Conservation (phyloP, 176 grass and related monocot species). For the Juncus effusus region DNA sequence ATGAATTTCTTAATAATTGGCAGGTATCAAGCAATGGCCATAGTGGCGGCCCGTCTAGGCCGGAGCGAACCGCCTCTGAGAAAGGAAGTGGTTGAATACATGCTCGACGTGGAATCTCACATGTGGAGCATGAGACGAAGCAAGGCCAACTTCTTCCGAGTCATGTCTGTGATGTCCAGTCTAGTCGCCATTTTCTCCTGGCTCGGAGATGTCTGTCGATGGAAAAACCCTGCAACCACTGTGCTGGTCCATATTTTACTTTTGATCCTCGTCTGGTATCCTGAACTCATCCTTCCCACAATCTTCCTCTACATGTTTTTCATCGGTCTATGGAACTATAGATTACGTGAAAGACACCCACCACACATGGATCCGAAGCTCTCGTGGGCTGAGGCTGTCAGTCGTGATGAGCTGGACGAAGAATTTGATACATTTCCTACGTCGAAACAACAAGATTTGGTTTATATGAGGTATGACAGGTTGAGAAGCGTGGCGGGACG, state of each 20-base stretch:
- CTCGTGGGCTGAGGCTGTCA: slow-evolving; percentile 65
- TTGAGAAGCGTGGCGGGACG: slow-evolving; percentile 71
- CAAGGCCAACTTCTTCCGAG: slow-evolving; percentile 98
- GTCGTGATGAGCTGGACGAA: slow-evolving; percentile 82
- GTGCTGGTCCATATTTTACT: slow-evolving; percentile 71
- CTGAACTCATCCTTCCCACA: slow-evolving; percentile 86
- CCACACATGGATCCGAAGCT: slow-evolving; percentile 87
- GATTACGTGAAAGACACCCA: slow-evolving; percentile 50
- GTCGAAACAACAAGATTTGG: slow-evolving; percentile 47
- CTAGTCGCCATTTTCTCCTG: slow-evolving; percentile 39
- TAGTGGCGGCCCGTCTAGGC: slow-evolving; percentile 58
- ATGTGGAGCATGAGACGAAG: slow-evolving; percentile 98
- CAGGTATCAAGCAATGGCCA: slow-evolving; percentile 70
- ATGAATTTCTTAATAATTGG: background rate
- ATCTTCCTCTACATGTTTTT: slow-evolving; percentile 96
- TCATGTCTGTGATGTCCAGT: slow-evolving; percentile 53
- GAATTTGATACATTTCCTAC: slow-evolving; percentile 98
- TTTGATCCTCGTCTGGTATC: slow-evolving; percentile 83
- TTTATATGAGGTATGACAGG: slow-evolving; percentile 78
- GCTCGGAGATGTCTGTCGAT: slow-evolving; percentile 64
- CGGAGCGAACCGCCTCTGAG: slow-evolving; percentile 67
- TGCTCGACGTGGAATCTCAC: slow-evolving; percentile 85
- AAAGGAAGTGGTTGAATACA: slow-evolving; percentile 91
- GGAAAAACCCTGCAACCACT: slow-evolving; percentile 78
- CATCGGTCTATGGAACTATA: slow-evolving; percentile 77